These are phyloP conservation scores for Leucosporidium yakuticum DNA, from an alignment of 768 basidiomycete species.

Conservation along the genomic window DNA sequence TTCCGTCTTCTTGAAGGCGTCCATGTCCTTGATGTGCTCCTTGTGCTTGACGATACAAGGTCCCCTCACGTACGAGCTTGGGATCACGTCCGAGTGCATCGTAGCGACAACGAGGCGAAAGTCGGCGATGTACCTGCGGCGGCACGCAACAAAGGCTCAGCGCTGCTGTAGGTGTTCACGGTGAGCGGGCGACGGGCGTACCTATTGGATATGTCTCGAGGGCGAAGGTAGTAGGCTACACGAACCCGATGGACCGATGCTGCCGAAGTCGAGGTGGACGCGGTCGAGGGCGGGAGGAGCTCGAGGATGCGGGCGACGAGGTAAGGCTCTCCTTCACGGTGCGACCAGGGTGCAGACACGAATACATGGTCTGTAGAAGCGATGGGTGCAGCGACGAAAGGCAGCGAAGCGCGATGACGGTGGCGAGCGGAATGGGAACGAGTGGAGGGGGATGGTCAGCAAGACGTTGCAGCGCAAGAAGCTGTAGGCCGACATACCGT, in stretches of 20 bases:
- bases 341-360: slow-evolving; percentile 85
- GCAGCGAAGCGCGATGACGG: no score
- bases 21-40: slow-evolving; percentile 70
- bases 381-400: no score
- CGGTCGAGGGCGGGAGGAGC: slow-evolving; percentile 51
- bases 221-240: slow-evolving; percentile 93
- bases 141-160: no score
- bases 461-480: no score
- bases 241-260: slow-evolving; percentile 56
- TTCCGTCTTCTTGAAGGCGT: slow-evolving; percentile 86
- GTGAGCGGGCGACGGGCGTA: slow-evolving; percentile 1
- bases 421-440: no score
- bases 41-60: slow-evolving; percentile 91
- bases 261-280: slow-evolving; percentile 11
- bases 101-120: slow-evolving; percentile 86
- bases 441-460: no score
- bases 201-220: slow-evolving; percentile 89
- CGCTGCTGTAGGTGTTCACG: no score
- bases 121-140: slow-evolving; percentile 61
- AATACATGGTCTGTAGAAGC: slow-evolving; percentile 78
- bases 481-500: no score
- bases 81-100: slow-evolving; percentile 93
- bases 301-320: slow-evolving; percentile 95
- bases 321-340: slow-evolving; percentile 87
- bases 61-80: slow-evolving; percentile 84